Evolutionary conservation across 805 yeast genomes (phyloP).

Genomic region (Candida takata): DNA sequence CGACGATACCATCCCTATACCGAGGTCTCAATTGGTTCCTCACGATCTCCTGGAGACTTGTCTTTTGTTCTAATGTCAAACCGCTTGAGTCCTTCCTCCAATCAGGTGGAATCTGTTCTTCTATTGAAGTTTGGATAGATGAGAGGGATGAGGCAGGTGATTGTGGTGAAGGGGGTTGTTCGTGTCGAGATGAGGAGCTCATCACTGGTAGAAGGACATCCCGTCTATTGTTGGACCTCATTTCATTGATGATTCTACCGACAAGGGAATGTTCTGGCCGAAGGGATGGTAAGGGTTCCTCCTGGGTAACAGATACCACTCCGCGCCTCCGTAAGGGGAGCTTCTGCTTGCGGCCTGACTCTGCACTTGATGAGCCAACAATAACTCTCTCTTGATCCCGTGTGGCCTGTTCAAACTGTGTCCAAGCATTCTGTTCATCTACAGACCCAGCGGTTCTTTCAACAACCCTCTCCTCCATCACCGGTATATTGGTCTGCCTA

Average conservation of each 20-base stretch:
- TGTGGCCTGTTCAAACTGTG: conserved; percentile 16
- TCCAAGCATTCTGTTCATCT: conserved; percentile 22
- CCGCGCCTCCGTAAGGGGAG: conserved; percentile 16
- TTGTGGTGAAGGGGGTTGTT: conserved; percentile 1
- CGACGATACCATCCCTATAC: conserved; percentile 31
- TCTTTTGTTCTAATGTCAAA: conserved; percentile 39
- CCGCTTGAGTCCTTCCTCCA: no score
- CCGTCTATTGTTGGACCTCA: background rate
- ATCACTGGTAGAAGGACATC: background rate
- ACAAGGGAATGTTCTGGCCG: background rate
- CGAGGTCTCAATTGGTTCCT: conserved; percentile 44
- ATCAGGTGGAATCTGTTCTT: background rate
- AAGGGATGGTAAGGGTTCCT: background rate
- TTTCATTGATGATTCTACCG: conserved; percentile 1
- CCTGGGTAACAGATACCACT: background rate
- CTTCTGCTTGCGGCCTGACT: conserved; percentile 12
- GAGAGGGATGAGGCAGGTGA: background rate
- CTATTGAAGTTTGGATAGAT: background rate
- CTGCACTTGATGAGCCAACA: background rate
- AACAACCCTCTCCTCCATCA: conserved; percentile 5
- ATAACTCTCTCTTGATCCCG: conserved; percentile 1
- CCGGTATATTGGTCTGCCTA: background rate
- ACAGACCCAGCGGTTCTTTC: conserved; percentile 11
- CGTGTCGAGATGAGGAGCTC: background rate
- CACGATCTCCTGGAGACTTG: conserved; percentile 49